Evolutionary conservation across 164 flowering plant genomes (phyloP), one percentile per base, ranked within the genome.

Genomic region (Annona squamosa): DNA sequence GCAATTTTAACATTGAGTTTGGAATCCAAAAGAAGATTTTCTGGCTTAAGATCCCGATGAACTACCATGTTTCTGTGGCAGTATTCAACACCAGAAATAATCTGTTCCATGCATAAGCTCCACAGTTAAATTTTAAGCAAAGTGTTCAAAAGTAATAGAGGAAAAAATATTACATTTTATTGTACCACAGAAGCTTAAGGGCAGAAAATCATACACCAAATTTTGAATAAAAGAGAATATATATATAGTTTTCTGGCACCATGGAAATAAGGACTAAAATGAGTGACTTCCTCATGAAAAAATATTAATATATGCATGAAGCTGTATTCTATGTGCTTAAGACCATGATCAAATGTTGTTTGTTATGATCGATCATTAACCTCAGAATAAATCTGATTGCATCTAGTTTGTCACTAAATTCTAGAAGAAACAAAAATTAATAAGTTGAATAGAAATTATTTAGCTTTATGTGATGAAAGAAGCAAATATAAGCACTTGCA

Each of bases 31-130:
- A 84, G 86, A 63, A 84, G 63, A 70, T 84, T 84, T 70, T 84
- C 87, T 13, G 84, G 87, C 79, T 84, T 84, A n/a, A 84, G 82
- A 71, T 84, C 87, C 70, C 87, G 77, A 68, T 84, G 87, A 77
- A 80, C 82, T 67, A 84, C 84, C 85, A 82, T 82, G 63, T 84
- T 82, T 68, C 82, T 79, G 73, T 82, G 87, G 75, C 84, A 82
- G 74, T 84, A 82, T 73, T 80, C 83, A 59, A 82, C 82, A 18
- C 86, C 85, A 62, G 86, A 84, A 7, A 84, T 82, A 48, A 84
- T 80, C 85, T 82, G 80, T 63, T 71, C 17, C 41, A 66, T 64
- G 45, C 57, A 56, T 62, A 69, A 68, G 16, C 1, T 44, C 43
- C 18, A 67, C 59, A 52, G 13, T 52, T 52, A 26, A 16, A 52